Evolutionary conservation across 352 stramenopile genomes (phyloP), one percentile per base, ranked within the genome.

Genomic region (Phytophthora europaea): DNA sequence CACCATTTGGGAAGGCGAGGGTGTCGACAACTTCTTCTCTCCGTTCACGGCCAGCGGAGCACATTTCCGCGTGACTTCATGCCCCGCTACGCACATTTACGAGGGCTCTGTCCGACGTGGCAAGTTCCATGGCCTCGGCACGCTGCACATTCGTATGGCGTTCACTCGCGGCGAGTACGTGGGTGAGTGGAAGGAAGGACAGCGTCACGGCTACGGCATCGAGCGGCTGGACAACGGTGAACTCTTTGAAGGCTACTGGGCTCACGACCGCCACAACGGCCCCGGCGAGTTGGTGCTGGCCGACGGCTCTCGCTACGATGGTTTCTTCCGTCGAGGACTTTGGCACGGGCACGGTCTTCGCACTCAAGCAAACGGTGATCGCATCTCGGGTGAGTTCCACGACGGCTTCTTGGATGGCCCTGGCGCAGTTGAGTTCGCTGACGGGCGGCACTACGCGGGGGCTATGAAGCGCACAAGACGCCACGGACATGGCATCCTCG

Each of bases 21-120:
- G 84, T 5, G 89, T 95, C 3, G 87, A 94, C 72, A 95, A 94
- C 69, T 93, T 91, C 65, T 95, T 95, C 63, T 93, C 84, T 6
- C 89, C 89, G 0, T 89, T 90, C 52, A 91, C 80, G 0, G 89
- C 87, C 1, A 92, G 76, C 3, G 84, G 89, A 3, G 70, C 76
- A 12, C 60, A 80, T 18, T 93, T 93, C 36, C 76, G 85, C 9
- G 75, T 95, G 13, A 88, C 87, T 0, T 84, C 78, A 0, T 69
- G 69, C 13, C 69, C 83, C n/a, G 72, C 79, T 3, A 72, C 73
- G 8, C 76, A 88, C 53, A 76, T 78, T 40, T 95, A 92, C 67
- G 69, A 80, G 45, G 89, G 87, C 0, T 72, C 88, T 2, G 76
- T 93, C 4, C 73, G 79, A 2, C 72, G 70, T 13, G 89, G 89